Evolutionary conservation across 2,329 filamentous ascomycete species (phyloP).

Genomic region (Kalmusia sp.): DNA sequence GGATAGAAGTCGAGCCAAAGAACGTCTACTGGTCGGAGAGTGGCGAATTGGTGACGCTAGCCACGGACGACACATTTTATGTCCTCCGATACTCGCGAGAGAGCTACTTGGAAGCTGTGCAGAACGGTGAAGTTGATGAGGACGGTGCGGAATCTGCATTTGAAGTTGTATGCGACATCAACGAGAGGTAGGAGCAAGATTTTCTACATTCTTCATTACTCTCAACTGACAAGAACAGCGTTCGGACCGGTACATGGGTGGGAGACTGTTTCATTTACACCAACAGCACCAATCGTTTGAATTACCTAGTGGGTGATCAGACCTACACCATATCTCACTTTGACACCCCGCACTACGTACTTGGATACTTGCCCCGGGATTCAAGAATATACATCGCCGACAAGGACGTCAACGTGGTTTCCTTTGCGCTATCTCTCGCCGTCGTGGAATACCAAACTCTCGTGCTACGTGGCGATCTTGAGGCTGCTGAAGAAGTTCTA

Average conservation of each 20-base stretch:
- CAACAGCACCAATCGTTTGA: conserved; percentile 93
- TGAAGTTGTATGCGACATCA: conserved; percentile 94
- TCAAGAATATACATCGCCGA: conserved; percentile 94
- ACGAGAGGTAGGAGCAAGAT: conserved; percentile 73
- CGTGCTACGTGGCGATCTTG: conserved; percentile 91
- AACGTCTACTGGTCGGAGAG: conserved; percentile 95
- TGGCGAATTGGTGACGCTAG: conserved; percentile 89
- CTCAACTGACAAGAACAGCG: conserved; percentile 56
- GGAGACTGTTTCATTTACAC: conserved; percentile 99
- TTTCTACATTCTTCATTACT: conserved; percentile 7
- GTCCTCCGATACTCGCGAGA: conserved; percentile 91
- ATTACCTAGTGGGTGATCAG: conserved; percentile 97
- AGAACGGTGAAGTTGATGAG: conserved; percentile 81
- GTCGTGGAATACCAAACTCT: conserved; percentile 98
- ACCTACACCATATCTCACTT: conserved; percentile 98
- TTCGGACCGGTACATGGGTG: conserved; percentile 96
- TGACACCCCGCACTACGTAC: conserved; percentile 91
- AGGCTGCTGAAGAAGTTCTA: conserved; percentile 85
- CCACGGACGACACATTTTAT: conserved; percentile 95
- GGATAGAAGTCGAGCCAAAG: conserved; percentile 81
- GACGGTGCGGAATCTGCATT: conserved; percentile 96
- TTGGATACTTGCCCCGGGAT: conserved; percentile 94
- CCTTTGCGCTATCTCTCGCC: conserved; percentile 86
- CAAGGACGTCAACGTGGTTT: conserved; percentile 92
- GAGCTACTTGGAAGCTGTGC: conserved; percentile 82